phyloP scores from a whole-genome alignment of 73 alveolate species.

The Urostyla sp. region DNA sequence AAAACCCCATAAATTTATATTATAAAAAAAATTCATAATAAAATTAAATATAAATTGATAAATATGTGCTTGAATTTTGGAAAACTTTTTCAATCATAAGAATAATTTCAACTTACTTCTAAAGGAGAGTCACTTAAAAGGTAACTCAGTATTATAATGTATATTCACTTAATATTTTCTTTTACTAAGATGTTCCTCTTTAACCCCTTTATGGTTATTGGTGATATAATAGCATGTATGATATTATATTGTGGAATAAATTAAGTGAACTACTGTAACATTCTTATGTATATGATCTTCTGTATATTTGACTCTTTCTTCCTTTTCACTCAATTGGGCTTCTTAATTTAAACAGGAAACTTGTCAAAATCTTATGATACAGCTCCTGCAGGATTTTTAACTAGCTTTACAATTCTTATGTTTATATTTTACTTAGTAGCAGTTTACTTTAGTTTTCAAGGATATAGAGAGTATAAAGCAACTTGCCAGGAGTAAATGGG shows the following conservation, averaged over 20 bases:
- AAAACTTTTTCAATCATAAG: too few relatives aligned
- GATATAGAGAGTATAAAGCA: constrained; percentile 48
- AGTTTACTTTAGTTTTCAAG: constrained; percentile 32
- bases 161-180: neutral
- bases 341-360: constrained; percentile 19
- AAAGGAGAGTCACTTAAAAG: constrained; percentile 1
- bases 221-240: constrained; percentile 29
- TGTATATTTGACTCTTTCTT: constrained; percentile 15
- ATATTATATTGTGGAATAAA: constrained; percentile 13
- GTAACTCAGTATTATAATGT: neutral
- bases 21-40: too few relatives aligned
- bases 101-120: neutral
- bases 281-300: constrained; percentile 32
- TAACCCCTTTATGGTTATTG: constrained; percentile 15
- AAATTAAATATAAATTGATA: too few relatives aligned
- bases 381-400: constrained; percentile 5
- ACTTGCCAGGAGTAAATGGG: constrained; percentile 42
- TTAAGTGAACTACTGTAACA: constrained; percentile 13
- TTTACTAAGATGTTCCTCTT: constrained; percentile 33
- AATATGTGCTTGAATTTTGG: too few relatives aligned
- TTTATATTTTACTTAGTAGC: constrained; percentile 34
- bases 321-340: constrained; percentile 2
- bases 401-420: constrained; percentile 14
- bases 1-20: too few relatives aligned
- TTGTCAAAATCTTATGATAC: neutral